Evolutionary conservation across 331 rosid species (phyloP), one percentile per base, ranked within the genome.

Genomic region (Rhamnella rubrinervis): DNA sequence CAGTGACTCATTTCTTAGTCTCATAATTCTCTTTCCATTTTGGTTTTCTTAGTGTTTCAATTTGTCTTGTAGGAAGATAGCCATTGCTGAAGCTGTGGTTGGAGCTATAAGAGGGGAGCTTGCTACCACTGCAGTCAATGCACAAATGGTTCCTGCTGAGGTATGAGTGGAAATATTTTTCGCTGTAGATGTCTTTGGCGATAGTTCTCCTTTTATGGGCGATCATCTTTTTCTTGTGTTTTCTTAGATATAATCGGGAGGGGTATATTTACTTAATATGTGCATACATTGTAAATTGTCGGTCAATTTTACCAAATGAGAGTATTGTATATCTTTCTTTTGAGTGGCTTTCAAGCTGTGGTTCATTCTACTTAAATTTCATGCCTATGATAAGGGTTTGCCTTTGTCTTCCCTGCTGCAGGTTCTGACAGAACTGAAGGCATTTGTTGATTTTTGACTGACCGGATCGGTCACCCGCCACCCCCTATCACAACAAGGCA

Each of bases 101-200:
- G 92, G 96, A 60, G 96, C 96, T 0, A 70, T 92, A 67, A 84
- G 72, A 65, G 97, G 97, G 37, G 96, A 92, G 86, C 91, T 92
- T 79, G 90, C 97, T 79, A 77, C 95, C 23, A 89, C 96, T 59
- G 96, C 97, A 14, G 97, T 92, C 77, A 92, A 92, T 84, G 97
- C 97, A 50, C 96, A 95, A 11, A 89, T 92, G 97, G 95, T 89
- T 81, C 82, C 97, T 25, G 83, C 97, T 2, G 90, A 92, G 97
- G 97, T 92, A 78, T 50, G 12, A 38, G 18, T 60, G 20, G 8
- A 51, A 73, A 12, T 49, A 18, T 51, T 31, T 14, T 15, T 49
- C 35, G 31, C 16, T 23, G 8, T 18, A 17, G 55, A 28, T 41
- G 15, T 14, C 38, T 60, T 52, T 40, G 16, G 13, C 25, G 19